A percentile compares a stretch with the other conserved stretches of the same genome.
These are phyloP conservation scores for Adiantum capillusveneris DNA, from an alignment of 75 land plant species.

Conservation along the genomic window DNA sequence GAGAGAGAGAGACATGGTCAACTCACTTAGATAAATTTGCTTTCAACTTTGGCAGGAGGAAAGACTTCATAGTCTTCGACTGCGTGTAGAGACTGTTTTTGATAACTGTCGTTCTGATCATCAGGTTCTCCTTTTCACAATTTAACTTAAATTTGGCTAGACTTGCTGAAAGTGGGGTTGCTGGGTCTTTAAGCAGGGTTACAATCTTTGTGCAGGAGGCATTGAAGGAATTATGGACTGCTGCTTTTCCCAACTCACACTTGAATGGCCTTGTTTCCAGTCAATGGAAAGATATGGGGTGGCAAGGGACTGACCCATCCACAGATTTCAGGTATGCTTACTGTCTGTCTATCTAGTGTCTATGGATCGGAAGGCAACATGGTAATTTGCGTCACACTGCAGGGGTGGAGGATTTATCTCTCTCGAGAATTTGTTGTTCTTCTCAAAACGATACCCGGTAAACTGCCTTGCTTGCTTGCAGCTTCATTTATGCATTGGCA, in stretches of 20 bases:
- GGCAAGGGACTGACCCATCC: conserved; percentile 81
- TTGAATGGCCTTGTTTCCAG: conserved; percentile 50
- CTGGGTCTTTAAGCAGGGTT: not conserved
- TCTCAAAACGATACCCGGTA: conserved; percentile 56
- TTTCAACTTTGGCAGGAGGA: conserved; percentile 37
- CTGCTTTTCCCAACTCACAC: conserved; percentile 48
- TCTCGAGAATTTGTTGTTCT: conserved; percentile 62
- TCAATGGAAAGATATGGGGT: conserved; percentile 87
- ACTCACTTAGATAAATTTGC: not conserved
- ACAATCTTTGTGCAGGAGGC: conserved; percentile 37
- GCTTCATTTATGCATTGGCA: not conserved
- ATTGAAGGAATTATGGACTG: conserved; percentile 51
- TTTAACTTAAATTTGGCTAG: not conserved
- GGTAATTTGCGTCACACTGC: not conserved
- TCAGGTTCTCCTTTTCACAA: conserved; percentile 34
- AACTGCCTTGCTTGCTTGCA: not conserved
- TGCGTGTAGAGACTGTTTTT: conserved; percentile 52
- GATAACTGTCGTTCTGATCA: conserved; percentile 55
- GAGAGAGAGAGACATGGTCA: not conserved
- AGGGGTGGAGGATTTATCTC: conserved; percentile 75
- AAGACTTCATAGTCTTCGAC: conserved; percentile 47
- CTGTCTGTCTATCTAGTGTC: not conserved
- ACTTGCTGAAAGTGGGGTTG: not conserved
- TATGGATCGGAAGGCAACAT: not conserved
- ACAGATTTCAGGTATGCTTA: conserved; percentile 60